Percentiles rank a stretch among this genome's conserved stretches.
phyloP scores from a whole-genome alignment of 495 filamentous ascomycete genomes.

The Glarea lozoyensis region DNA sequence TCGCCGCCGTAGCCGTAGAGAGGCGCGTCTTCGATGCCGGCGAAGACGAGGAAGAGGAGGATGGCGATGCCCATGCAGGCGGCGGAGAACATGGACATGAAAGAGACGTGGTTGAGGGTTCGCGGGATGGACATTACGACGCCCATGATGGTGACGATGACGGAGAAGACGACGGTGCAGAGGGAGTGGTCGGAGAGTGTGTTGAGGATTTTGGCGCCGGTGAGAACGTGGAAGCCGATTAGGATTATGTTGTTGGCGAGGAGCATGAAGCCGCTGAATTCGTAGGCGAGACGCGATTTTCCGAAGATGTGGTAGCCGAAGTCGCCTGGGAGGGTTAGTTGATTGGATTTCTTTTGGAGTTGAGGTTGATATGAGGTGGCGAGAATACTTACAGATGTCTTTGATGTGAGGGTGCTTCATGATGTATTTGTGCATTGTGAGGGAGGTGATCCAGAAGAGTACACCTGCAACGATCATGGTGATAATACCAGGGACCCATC shows the following conservation, averaged over 20 bases:
- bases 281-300: conserved; percentile 25
- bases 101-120: conserved; percentile 33
- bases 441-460: conserved; percentile 34
- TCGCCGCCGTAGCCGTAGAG: conserved; percentile 24
- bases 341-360: background rate
- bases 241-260: conserved; percentile 39
- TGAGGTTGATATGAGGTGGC: background rate
- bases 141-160: conserved; percentile 21
- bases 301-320: conserved; percentile 38
- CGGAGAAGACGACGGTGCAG: conserved; percentile 38
- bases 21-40: conserved; percentile 33
- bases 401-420: conserved; percentile 39
- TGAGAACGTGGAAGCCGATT: conserved; percentile 38
- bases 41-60: conserved; percentile 37
- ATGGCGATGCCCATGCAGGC: conserved; percentile 36
- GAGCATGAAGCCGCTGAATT: conserved; percentile 36
- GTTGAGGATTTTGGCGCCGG: conserved; percentile 41
- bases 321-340: conserved; percentile 7
- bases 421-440: conserved; percentile 40
- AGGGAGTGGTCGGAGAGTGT: conserved; percentile 37
- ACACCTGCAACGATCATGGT: conserved; percentile 26
- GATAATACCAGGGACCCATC: conserved; percentile 38
- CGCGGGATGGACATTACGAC: conserved; percentile 33
- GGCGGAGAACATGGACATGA: conserved; percentile 39
- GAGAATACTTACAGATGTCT: conserved; percentile 30